phyloP scores from a whole-genome alignment of 2,329 filamentous ascomycete genomes.

The Colletotrichum viniferum region DNA sequence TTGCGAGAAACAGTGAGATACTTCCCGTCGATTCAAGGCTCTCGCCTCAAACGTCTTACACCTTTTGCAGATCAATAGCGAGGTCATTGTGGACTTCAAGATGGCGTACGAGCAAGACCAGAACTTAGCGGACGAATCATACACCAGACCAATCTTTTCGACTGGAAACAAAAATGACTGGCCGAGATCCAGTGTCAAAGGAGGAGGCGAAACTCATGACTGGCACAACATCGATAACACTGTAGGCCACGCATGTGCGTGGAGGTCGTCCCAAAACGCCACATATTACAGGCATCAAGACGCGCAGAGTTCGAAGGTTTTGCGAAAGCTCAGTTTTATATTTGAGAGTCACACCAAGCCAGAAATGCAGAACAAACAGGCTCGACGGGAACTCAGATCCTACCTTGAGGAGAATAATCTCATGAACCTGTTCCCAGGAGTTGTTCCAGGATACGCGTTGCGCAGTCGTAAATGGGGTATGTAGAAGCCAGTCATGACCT shows the following conservation, averaged over 20 bases:
- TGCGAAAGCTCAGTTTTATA: neutral
- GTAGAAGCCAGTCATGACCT: neutral
- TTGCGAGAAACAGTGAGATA: conserved; percentile 22
- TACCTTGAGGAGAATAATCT: conserved; percentile 22
- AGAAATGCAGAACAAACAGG: neutral
- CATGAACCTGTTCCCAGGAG: conserved; percentile 24
- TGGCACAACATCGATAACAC: neutral
- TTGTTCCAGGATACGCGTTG: conserved; percentile 28
- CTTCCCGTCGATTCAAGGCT: neutral
- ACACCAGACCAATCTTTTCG: neutral
- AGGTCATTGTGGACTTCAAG: conserved; percentile 33
- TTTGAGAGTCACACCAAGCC: neutral
- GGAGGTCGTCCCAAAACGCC: neutral
- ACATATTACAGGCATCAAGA: neutral
- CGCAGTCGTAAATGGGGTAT: conserved; percentile 32
- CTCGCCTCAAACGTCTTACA: neutral
- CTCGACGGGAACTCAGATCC: neutral
- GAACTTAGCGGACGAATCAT: neutral
- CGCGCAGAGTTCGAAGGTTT: neutral
- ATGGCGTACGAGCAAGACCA: conserved; percentile 25
- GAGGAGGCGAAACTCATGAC: neutral
- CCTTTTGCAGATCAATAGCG: conserved; percentile 28
- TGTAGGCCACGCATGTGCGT: neutral
- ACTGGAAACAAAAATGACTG: neutral
- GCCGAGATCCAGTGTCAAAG: neutral